Evolutionary conservation across 2,329 filamentous ascomycete species (phyloP), one percentile per base, ranked within the genome.

Genomic region (Fusarium tanahbumbuense): DNA sequence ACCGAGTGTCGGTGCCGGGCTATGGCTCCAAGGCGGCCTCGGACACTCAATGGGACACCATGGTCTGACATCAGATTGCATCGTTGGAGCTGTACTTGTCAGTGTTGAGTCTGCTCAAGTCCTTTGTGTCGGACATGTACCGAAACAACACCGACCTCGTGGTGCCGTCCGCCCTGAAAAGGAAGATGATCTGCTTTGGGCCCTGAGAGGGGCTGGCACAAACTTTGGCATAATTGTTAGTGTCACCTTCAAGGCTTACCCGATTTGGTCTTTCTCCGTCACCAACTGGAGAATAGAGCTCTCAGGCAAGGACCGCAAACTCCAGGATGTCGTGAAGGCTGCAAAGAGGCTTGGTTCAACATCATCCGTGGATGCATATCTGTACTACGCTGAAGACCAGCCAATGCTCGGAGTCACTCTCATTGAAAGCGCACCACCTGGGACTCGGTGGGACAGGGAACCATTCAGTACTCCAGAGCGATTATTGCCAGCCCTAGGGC

Each of bases 11-110:
- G 89, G 89, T 5, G 84, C 87, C 0, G 89, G 89, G 0, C 70
- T 88, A 16, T 91, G 87, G 87, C 79, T 91, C 48, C 88, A 91
- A 79, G 89, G 89, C 42, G 88, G 89, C 55, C 88, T 91, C 50
- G 88, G 88, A 3, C 87, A 90, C 68, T 78, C 89, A n/a, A 73
- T 84, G 37, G 81, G 88, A 61, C 57, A 81, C 11, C 76, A 88
- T 67, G 88, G 89, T 2, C 86, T 91, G 15, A 66, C 87, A 5
- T 90, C 87, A 68, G 88, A 91, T 67, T 75, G 83, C 46, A 85
- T 91, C 47, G 75, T 90, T n/a, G 88, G 89, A 66, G 88, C 85
- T 22, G 82, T 90, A 4, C 15, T 91, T 27, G 83, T 90, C 75
- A 85, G 83, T 67, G 82, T 87, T 56, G 73, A 79, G 1, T 83